Evolutionary conservation across 495 filamentous ascomycete genomes (phyloP).

Genomic region (Trichoderma virens): DNA sequence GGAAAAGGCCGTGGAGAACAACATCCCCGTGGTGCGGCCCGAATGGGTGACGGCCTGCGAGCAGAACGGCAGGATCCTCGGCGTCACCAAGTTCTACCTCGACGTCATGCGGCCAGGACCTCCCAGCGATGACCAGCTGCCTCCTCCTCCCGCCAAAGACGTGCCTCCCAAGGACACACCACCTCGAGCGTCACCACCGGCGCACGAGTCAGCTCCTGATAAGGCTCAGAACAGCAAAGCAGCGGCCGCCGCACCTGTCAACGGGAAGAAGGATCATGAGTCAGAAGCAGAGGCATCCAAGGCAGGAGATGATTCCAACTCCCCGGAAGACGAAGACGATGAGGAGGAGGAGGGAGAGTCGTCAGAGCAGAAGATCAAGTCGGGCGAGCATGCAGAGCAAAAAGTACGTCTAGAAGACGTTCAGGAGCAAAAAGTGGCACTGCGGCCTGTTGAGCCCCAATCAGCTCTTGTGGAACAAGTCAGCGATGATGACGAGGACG

Average conservation of each 20-base stretch:
- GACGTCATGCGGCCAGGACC: slow-evolving; percentile 52
- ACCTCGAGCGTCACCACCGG: slow-evolving; percentile 15
- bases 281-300: slow-evolving; percentile 14
- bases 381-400: slow-evolving; percentile 41
- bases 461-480: background rate
- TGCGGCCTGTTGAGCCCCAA: slow-evolving; percentile 23
- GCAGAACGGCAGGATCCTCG: slow-evolving; percentile 83
- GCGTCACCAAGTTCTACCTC: slow-evolving; percentile 91
- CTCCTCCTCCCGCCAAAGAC: slow-evolving; percentile 15
- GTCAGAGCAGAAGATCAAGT: slow-evolving; percentile 24
- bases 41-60: slow-evolving; percentile 97
- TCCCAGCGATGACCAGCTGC: slow-evolving; percentile 21
- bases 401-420: slow-evolving; percentile 48
- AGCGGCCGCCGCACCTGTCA: slow-evolving; percentile 28
- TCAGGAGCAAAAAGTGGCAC: slow-evolving; percentile 40
- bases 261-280: slow-evolving; percentile 16
- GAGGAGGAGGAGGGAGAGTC: slow-evolving; percentile 26
- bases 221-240: slow-evolving; percentile 14
- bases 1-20: slow-evolving; percentile 96
- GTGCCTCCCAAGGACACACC: background rate
- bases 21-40: slow-evolving; percentile 94
- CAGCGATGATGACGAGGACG: slow-evolving; percentile 28
- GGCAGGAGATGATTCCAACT: slow-evolving; percentile 19
- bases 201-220: background rate
- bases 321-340: slow-evolving; percentile 17